These are phyloP conservation scores for Blastobotrys buckinghamii DNA, from an alignment of 1,139 yeast genomes.

Conservation along the genomic window DNA sequence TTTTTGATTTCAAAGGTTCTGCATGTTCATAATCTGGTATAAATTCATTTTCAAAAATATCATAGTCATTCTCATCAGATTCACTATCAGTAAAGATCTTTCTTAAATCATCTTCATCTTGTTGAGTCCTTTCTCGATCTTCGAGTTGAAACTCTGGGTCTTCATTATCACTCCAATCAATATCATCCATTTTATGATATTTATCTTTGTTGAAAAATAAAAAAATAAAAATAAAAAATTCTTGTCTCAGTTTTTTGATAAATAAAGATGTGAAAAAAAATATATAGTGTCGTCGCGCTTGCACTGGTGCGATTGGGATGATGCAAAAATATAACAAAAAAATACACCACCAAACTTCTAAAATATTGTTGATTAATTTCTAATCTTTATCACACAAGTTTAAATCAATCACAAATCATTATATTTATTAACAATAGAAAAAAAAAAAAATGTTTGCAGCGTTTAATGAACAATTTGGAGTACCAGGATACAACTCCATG, in stretches of 20 bases:
- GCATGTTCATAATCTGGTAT: slow-evolving; percentile 1
- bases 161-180: slow-evolving; percentile 5
- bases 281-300: too few relatives aligned
- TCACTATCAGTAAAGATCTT: slow-evolving; percentile 1
- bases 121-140: slow-evolving; percentile 7
- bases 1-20: not conserved
- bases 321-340: not conserved
- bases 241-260: too few relatives aligned
- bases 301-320: too few relatives aligned
- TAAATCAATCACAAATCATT: not conserved
- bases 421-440: not conserved
- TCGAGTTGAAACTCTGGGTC: slow-evolving; percentile 10
- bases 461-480: slow-evolving; percentile 12
- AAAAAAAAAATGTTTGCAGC: slow-evolving; percentile 10
- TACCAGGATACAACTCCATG: slow-evolving; percentile 1
- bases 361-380: too few relatives aligned
- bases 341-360: too few relatives aligned
- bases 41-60: not conserved
- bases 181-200: not conserved
- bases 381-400: not conserved
- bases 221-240: not conserved
- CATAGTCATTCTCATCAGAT: slow-evolving; percentile 2
- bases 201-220: slow-evolving; percentile 1
- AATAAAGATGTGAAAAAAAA: too few relatives aligned
- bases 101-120: not conserved